Evolutionary conservation across 2,329 filamentous ascomycete species (phyloP), one percentile per base, ranked within the genome.

Genomic region (Plectosphaerella plurivora): DNA sequence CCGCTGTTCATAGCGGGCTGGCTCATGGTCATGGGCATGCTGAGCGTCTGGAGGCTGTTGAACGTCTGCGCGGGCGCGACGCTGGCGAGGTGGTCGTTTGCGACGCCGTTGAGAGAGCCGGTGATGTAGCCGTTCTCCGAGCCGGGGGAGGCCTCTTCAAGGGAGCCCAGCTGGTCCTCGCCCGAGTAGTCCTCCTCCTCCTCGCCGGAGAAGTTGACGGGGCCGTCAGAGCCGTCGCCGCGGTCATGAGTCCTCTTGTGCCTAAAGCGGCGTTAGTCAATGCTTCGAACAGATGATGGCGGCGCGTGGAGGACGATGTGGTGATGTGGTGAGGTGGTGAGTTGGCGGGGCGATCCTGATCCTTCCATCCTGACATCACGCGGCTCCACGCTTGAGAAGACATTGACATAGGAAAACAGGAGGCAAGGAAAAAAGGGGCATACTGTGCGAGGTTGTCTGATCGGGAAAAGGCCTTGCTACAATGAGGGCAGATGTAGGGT

Each of bases 391-490:
- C n/a, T 44, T 18, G 37, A 62, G 58, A 59, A 55, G 55, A 63
- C 59, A 64, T 20, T 44, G 41, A 20, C 54, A 60, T 61, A 55
- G 55, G 57, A 62, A 67, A 63, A 57, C 28, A 69, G 57, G 39
- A 28, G 39, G 20, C 18, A 50, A 41, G 71, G 59, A 65, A 73
- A 71, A 58, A 55, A 55, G 64, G 67, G 66, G 63, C 83, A 74
- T 91, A 96, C 89, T 99, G 94, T 71, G 94, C 94, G 73, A 99
- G 88, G 72, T 99, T 99, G 77, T 99, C 94, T 66, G 93, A 97
- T 74, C 94, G 83, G 55, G 94, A 97, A 73, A 99, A 99, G 60
- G 93, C 93, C 80, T 97, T 97, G 81, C 89, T 96, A 84, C 94
- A 99, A 72, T 96, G 87, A 62, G 89, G 89, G 83, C 94, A 99